Percentiles rank a stretch among this genome's conserved stretches.
Evolutionary conservation across 805 yeast genomes (phyloP).

Genomic region (Teunomyces pallodes): DNA sequence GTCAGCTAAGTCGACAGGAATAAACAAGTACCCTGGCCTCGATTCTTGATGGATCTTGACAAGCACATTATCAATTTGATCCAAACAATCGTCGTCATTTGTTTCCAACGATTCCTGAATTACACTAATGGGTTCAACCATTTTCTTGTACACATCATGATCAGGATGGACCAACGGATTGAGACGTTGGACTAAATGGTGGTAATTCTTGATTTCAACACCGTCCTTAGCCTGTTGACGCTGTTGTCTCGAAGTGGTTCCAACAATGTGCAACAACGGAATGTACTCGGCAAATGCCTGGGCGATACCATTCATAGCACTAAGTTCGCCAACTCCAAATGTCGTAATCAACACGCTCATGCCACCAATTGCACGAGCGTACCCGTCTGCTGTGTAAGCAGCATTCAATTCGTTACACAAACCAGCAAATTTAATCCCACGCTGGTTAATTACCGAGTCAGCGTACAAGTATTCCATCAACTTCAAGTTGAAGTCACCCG

Average conservation of each 20-base stretch:
- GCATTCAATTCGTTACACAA: constrained; percentile 87
- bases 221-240: constrained; percentile 17
- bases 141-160: constrained; percentile 61
- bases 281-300: constrained; percentile 82
- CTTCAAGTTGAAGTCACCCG: constrained; percentile 72
- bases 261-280: constrained; percentile 82
- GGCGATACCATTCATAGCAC: constrained; percentile 78
- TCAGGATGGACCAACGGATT: constrained; percentile 54
- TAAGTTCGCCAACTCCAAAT: constrained; percentile 86
- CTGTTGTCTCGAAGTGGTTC: constrained; percentile 44
- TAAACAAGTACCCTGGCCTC: constrained; percentile 78
- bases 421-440: constrained; percentile 66
- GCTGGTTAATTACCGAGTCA: constrained; percentile 30
- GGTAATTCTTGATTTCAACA: constrained; percentile 31
- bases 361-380: constrained; percentile 62
- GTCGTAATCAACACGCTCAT: constrained; percentile 67
- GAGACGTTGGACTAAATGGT: constrained; percentile 59
- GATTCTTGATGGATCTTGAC: constrained; percentile 50
- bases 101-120: constrained; percentile 36
- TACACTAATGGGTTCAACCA: constrained; percentile 60
- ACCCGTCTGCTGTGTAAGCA: constrained; percentile 90
- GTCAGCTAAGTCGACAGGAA: constrained; percentile 71
- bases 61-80: constrained; percentile 69
- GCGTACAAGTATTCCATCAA: constrained; percentile 67
- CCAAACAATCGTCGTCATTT: constrained; percentile 17